A percentile compares a stretch with the other conserved stretches of the same genome.
Evolutionary conservation across 2,329 filamentous ascomycete genomes (phyloP).

Genomic region (Calycina herbarum): DNA sequence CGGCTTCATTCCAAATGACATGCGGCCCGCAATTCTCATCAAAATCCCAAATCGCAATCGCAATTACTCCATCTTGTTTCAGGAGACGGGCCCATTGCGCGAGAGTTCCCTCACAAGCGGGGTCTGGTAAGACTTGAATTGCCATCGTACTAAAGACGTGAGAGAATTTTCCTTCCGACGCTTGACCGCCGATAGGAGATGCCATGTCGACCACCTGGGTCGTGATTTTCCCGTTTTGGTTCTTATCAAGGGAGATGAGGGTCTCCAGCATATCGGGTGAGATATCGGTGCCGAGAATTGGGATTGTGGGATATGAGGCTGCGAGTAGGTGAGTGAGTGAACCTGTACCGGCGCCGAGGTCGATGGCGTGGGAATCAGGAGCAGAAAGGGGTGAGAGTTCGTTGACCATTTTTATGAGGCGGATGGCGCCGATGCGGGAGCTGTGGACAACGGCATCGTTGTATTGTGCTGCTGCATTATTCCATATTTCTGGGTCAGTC

Average conservation of each 20-base stretch:
- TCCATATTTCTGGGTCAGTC: slow-evolving; percentile 6
- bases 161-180: slow-evolving; percentile 6
- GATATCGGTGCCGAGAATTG: slow-evolving; percentile 15
- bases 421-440: slow-evolving; percentile 1
- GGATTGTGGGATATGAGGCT: not conserved
- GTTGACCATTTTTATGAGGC: slow-evolving; percentile 3
- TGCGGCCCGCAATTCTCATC: slow-evolving; percentile 15
- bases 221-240: slow-evolving; percentile 5
- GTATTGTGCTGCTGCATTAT: slow-evolving; percentile 12
- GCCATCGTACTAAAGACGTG: slow-evolving; percentile 19
- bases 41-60: slow-evolving; percentile 14
- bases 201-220: slow-evolving; percentile 16
- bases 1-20: slow-evolving; percentile 8
- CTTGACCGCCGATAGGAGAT: slow-evolving; percentile 8
- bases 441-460: slow-evolving; percentile 10
- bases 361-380: slow-evolving; percentile 8
- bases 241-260: not conserved
- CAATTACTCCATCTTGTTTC: slow-evolving; percentile 7
- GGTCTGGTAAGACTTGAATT: slow-evolving; percentile 12
- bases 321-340: slow-evolving; percentile 12
- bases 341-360: slow-evolving; percentile 15
- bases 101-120: slow-evolving; percentile 2
- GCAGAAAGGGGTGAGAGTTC: slow-evolving; percentile 5
- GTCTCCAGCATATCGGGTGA: slow-evolving; percentile 14
- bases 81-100: slow-evolving; percentile 9